These are phyloP conservation scores for Wickerhamomyces queroliae DNA, from an alignment of 805 yeast genomes.

Conservation along the genomic window DNA sequence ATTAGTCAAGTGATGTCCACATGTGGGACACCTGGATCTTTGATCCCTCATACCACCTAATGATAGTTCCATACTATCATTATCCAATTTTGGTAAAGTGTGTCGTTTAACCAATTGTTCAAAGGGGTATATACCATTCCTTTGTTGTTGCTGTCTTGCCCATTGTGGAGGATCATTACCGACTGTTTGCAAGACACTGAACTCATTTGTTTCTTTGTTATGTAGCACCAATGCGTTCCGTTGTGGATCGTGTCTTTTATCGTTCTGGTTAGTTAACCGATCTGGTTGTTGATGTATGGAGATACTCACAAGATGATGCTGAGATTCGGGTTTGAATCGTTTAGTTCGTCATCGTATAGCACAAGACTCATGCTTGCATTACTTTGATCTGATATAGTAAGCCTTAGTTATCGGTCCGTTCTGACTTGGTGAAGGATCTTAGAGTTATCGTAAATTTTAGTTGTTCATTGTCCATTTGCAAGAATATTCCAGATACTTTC, in stretches of 20 bases:
- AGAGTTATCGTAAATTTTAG: not conserved
- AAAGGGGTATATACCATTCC: no score
- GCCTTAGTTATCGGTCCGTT: no score
- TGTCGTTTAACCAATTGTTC: no score
- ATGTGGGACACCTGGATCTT: not conserved
- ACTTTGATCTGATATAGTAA: not conserved
- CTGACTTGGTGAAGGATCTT: constrained; percentile 5
- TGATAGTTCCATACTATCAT: no score
- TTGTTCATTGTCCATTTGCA: no score
- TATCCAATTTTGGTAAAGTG: not conserved
- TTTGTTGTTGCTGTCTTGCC: no score
- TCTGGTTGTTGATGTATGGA: not conserved
- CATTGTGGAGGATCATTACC: no score
- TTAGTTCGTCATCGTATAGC: not conserved
- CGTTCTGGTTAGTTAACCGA: not conserved
- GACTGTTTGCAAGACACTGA: not conserved
- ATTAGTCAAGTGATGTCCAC: not conserved
- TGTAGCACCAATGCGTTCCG: not conserved
- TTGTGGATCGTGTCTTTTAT: not conserved
- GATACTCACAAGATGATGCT: not conserved
- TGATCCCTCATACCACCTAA: not conserved
- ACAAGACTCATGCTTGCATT: not conserved
- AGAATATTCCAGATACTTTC: no score
- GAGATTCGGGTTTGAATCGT: not conserved
- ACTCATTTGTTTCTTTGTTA: not conserved